Base-by-base conservation (phyloP, 768 basidiomycete genomes). In the Calocybe gangraenosa region DNA sequence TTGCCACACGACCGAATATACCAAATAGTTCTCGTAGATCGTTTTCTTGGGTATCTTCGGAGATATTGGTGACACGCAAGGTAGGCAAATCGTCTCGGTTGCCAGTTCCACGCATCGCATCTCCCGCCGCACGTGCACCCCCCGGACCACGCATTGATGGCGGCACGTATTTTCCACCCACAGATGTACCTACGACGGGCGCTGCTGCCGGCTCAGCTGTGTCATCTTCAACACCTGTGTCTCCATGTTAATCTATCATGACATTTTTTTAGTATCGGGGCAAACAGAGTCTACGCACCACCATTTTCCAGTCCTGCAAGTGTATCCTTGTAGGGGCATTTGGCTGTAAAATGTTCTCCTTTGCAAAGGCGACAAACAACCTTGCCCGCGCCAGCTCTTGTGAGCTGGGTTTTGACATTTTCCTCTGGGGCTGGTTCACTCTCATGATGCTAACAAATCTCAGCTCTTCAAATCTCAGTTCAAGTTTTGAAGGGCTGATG, bases 311-410 rank as follows among this genome's bases (percentile, higher is more conserved):
- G 71, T 3, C 81, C 87, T 8, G 83, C 84, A 11, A 99, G 78
- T 7, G 88, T 87, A 57, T 97, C 93, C 68, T 93, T 96, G 78
- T 93, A 94, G 5, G 96, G 96, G 76, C 96, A 98, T 65, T 94
- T 93, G 51, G 93, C 88, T 11, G 96, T 99, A 67, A 94, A 98
- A 70, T 98, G 96, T 52, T 87, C 88, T 42, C 95, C 96, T 62
- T 95, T 91, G 71, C 96, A 98, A 44, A 96, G 70, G 52, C 96
- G 79, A 76, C 96, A 99, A 35, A 76, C 67, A 51, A 99, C 89
- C 61, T 92, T 92, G 60, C 92, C 92, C 17, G 82, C 82, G 49
- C 91, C 92, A 1, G 82, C 79, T 44, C 81, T 81, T 13, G 75
- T 76, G 41, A 87, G 77, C 49, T 79, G 81, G 9, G 62, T 66